These are phyloP conservation scores for Mycena maculata DNA, from an alignment of 768 basidiomycete genomes.

Conservation along the genomic window DNA sequence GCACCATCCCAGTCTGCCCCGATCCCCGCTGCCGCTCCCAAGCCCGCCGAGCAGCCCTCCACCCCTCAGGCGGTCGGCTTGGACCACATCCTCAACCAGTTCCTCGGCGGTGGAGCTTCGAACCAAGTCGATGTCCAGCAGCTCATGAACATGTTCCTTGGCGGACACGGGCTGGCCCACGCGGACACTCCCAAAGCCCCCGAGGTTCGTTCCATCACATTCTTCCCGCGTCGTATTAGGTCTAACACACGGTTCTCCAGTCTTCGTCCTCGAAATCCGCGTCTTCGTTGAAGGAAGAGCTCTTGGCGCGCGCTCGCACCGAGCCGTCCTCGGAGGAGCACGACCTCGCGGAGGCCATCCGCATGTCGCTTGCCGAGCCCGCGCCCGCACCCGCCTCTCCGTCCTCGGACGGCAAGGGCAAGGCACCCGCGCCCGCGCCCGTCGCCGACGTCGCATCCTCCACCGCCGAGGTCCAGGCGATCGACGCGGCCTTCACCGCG, in stretches of 20 bases:
- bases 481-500: slow-evolving; percentile 55
- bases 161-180: slow-evolving; percentile 14
- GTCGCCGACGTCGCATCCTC: slow-evolving; percentile 48
- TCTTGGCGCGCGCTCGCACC: slow-evolving; percentile 18
- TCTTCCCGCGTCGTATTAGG: not conserved
- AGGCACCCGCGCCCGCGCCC: slow-evolving; percentile 39
- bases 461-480: slow-evolving; percentile 52
- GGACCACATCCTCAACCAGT: slow-evolving; percentile 13
- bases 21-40: not conserved
- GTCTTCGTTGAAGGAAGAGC: slow-evolving; percentile 18
- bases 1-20: not conserved
- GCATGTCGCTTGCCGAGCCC: slow-evolving; percentile 48
- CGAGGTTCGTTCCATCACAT: slow-evolving; percentile 18
- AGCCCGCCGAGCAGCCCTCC: not conserved
- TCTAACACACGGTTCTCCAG: slow-evolving; percentile 1
- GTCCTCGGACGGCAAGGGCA: slow-evolving; percentile 48
- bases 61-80: not conserved
- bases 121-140: slow-evolving; percentile 14
- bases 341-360: slow-evolving; percentile 56
- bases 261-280: slow-evolving; percentile 19
- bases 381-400: slow-evolving; percentile 16
- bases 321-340: slow-evolving; percentile 44
- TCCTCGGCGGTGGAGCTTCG: slow-evolving; percentile 8
- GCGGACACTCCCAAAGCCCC: not conserved
- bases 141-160: slow-evolving; percentile 29